Base-by-base conservation (phyloP, 305 asterid species). In the Lippia alba region DNA sequence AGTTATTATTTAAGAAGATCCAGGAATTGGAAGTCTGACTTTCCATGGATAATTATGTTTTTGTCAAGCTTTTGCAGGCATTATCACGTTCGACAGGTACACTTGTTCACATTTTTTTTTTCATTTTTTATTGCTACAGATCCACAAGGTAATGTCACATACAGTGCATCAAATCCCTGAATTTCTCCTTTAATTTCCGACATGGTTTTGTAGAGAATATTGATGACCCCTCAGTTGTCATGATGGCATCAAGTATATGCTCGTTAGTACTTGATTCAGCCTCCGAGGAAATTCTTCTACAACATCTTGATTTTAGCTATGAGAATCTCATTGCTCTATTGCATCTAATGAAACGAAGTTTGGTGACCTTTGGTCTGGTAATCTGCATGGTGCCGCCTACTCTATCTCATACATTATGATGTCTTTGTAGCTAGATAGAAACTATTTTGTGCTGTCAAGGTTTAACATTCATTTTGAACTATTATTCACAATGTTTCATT, bases 221-320 rank as follows among this genome's bases (percentile, higher is more conserved):
- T 20, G 72, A 39, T 12, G 96, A 91, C 50, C 69, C 64, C 17
- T 74, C 78, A 70, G 78, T 74, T 60, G 78, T 87, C 45, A 80
- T 91, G 94, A 88, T 90, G 95, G 93, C 94, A 41, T 84, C 96
- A 67, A 87, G 92, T 82, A 87, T 91, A 65, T 90, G 94, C 80
- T 81, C 97, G 0, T 73, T 91, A 49, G 71, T 91, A 67, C 91
- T 91, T 20, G 85, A 85, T 72, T 77, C 88, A 59, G 91, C 91
- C 66, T 86, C 91, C 9, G 97, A 91, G 82, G 91, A 85, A 74
- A 84, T 81, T 77, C 91, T 91, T 80, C 70, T 86, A 68, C 66
- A 71, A 61, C 80, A 76, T 79, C 87, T 83, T 14, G 81, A 83
- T 49, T 86, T 94, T 56, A 76, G 69, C 53, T 61, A 46, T 12